Base-by-base conservation (phyloP, 495 filamentous ascomycete species). In the Elasticomyces elasticus region DNA sequence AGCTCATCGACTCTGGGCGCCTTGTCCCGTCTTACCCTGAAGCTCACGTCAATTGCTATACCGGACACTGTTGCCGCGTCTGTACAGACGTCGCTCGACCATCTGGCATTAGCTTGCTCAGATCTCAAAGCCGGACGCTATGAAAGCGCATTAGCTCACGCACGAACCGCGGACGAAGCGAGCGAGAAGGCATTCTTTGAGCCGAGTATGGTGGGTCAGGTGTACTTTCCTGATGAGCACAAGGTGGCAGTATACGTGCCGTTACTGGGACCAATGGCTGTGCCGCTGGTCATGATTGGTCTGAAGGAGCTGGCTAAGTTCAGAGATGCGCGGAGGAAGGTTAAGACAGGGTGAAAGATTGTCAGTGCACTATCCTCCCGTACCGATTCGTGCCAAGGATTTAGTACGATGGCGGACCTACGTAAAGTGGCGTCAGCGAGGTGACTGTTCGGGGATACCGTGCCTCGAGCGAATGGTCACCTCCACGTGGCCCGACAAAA, bases 161-260 rank as follows among this genome's bases (percentile, higher is more conserved):
- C 89, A 0, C 75, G 85, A 7, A 81, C 90, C 15, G 94, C 94
- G 5, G 89, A 95, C 66, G 77, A 76, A 1, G 87, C 94, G 62
- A 92, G 89, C 0, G 94, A 98, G 69, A 83, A 84, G 48, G 92
- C 89, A 2, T 98, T 98, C 69, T 98, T 98, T 62, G 94, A 98
- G 72, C 95, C 94, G 69, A 94, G 85, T 63, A 98, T 98, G 92
- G 92, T 98, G 38, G 92, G 92, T 0, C 92, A 97, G 71, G 83
- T 96, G 56, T 96, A 86, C 78, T 98, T 88, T 68, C 92, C 92
- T 1, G 94, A 98, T 64, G 92, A 98, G 70, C 92, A 98, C 64
- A 98, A 97, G 69, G 78, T 97, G n/a, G 94, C 92, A 0, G 92
- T 98, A 12, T 98, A 97, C 63, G 65, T 98, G 58, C 92, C 92